Conservation (phyloP, 331 rosid genomes). For the Acacia concinna region DNA sequence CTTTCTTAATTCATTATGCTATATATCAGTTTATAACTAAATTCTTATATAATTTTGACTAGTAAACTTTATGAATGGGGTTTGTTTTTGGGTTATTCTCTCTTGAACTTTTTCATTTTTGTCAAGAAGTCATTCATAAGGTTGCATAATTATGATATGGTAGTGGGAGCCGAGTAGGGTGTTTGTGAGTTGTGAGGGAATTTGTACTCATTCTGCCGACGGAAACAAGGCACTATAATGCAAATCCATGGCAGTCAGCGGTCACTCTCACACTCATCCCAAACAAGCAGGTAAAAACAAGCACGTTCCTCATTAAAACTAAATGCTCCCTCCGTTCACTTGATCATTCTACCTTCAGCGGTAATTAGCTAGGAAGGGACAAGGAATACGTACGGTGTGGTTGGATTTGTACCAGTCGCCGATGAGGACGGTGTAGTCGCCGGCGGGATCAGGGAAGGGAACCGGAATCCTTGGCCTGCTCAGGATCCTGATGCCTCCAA, state of each 20-base stretch:
- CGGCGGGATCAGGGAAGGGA: slow-evolving; percentile 85
- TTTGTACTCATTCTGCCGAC: background rate
- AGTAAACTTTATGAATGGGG: too few relatives aligned
- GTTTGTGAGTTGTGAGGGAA: background rate
- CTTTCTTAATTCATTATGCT: too few relatives aligned
- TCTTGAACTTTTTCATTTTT: background rate
- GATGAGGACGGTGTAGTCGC: slow-evolving; percentile 83
- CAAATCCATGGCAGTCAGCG: background rate
- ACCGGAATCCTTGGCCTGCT: slow-evolving; percentile 94
- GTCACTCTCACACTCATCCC: background rate
- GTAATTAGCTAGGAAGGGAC: background rate
- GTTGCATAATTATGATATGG: background rate
- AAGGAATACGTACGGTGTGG: slow-evolving; percentile 62
- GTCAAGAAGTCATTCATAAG: background rate
- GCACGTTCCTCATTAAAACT: background rate
- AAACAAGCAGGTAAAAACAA: background rate
- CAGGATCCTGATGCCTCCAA: slow-evolving; percentile 91
- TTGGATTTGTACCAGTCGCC: slow-evolving; percentile 95
- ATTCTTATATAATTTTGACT: too few relatives aligned
- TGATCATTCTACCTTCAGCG: too few relatives aligned
- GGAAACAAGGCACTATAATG: background rate
- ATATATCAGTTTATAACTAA: too few relatives aligned
- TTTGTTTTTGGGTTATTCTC: too few relatives aligned
- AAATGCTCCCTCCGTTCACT: too few relatives aligned
- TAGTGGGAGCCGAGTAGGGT: background rate